phyloP scores from a whole-genome alignment of 2,329 filamentous ascomycete genomes.

The Drechslerella dactyloides region DNA sequence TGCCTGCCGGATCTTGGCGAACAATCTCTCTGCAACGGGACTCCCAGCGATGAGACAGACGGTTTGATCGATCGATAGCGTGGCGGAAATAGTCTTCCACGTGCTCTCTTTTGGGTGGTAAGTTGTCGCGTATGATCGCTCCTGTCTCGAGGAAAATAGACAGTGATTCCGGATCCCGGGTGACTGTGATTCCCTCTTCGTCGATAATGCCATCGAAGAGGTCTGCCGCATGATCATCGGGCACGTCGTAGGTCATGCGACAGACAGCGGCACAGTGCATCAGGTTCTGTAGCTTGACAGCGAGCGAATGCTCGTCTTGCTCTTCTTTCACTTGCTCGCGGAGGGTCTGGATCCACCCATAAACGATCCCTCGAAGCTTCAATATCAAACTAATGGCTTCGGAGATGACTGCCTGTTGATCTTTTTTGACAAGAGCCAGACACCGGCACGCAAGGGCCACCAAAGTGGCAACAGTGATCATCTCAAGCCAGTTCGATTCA shows the following conservation, averaged over 20 bases:
- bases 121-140: conserved; percentile 43
- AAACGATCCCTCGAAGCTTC: conserved; percentile 38
- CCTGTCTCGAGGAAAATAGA: conserved; percentile 36
- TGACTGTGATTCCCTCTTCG: conserved; percentile 6
- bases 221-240: conserved; percentile 17
- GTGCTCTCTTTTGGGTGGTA: conserved; percentile 42
- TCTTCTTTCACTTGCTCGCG: conserved; percentile 26
- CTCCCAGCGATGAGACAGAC: conserved; percentile 50
- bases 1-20: conserved; percentile 45
- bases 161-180: conserved; percentile 24
- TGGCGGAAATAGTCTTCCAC: conserved; percentile 52
- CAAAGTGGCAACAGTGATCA: conserved; percentile 48
- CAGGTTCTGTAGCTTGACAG: conserved; percentile 29
- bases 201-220: conserved; percentile 17
- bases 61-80: conserved; percentile 36
- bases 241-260: conserved; percentile 54
- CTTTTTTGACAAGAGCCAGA: conserved; percentile 40
- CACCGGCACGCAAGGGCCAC: conserved; percentile 52
- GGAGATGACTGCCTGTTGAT: conserved; percentile 26
- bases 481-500: conserved; percentile 63
- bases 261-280: conserved; percentile 52
- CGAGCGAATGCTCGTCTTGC: conserved; percentile 27
- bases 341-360: conserved; percentile 50
- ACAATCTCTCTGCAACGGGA: conserved; percentile 48
- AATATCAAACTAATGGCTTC: conserved; percentile 42